phyloP scores from a whole-genome alignment of 2,329 filamentous ascomycete genomes.

The Pseudocercospora crystallina region DNA sequence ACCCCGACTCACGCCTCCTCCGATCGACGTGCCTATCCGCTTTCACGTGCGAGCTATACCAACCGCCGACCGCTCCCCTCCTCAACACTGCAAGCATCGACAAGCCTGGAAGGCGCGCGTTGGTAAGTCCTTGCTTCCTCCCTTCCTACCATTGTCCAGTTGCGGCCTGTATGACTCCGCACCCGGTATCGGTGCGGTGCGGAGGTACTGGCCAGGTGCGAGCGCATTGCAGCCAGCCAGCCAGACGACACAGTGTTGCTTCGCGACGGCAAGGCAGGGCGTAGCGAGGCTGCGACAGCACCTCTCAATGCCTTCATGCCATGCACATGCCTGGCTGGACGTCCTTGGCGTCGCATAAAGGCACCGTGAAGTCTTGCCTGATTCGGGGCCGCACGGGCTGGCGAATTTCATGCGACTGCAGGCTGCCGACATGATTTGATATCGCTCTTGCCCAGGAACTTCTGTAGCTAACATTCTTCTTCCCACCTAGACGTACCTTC shows the following conservation, averaged over 20 bases:
- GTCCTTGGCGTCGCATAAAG: conserved; percentile 15
- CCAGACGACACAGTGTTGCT: background rate
- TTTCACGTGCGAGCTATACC: conserved; percentile 10
- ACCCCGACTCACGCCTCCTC: background rate
- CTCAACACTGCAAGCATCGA: conserved; percentile 6
- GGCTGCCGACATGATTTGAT: conserved; percentile 25
- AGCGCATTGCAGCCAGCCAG: conserved; percentile 4
- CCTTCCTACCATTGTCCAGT: background rate
- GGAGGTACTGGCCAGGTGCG: background rate
- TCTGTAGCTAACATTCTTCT: conserved; percentile 17
- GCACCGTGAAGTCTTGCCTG: conserved; percentile 5
- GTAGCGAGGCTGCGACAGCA: conserved; percentile 6
- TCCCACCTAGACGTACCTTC: conserved; percentile 14
- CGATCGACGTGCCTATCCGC: conserved; percentile 9
- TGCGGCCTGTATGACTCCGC: conserved; percentile 11
- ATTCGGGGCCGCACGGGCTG: conserved; percentile 4
- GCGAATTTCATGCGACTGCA: conserved; percentile 20
- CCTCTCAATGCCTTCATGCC: conserved; percentile 16
- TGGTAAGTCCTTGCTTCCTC: conserved; percentile 10
- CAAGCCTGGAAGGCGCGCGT: background rate
- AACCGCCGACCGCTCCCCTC: conserved; percentile 4
- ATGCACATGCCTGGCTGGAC: background rate
- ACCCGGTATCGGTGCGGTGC: conserved; percentile 6
- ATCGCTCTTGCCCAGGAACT: conserved; percentile 10
- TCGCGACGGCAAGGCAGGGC: conserved; percentile 8